Evolutionary conservation across 495 filamentous ascomycete species (phyloP), one percentile per base, ranked within the genome.

Genomic region (Tuber borchii): DNA sequence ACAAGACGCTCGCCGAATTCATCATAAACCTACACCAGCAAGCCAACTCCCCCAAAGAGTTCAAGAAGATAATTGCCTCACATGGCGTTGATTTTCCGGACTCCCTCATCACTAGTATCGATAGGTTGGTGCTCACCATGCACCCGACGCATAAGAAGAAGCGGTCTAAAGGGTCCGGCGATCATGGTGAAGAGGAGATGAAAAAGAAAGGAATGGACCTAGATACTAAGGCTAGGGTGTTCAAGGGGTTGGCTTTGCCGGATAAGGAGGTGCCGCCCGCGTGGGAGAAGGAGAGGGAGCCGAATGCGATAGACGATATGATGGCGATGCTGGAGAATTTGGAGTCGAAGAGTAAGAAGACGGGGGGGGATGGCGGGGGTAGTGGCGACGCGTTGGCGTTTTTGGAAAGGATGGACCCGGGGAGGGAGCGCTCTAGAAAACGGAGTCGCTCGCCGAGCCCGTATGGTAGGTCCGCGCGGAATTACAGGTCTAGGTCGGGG

Each of bases 1-100:
- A 99, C 83, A 97, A 97, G 85, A 97, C 93, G 1, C 87, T 98
- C 26, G 94, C 95, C 71, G 95, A 98, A 84, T 99, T 96, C 83
- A 88, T 98, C 74, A 97, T 99, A 79, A 92, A 90, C 76, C 92
- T 96, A 79, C 93, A 97, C 80, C 82, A 91, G 80, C 89, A 94
- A 90, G 93, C 90, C 85, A 85, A 84, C 26, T 87, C 87, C 3
- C 85, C 92, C 22, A 89, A 91, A 8, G 97, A 97, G 85, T 87
- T 86, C 80, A 89, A 90, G 85, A 86, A 88, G 79, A 86, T 88
- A 77, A 88, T 95, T 74, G 88, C 89, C 74, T 87, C 88, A 37
- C 90, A 95, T 85, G 93, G 91, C 17, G 93, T 91, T 74, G 94
- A 97, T 61, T 97, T 97, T 80, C 93, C 95, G 1, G 88, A 90